phyloP scores from a whole-genome alignment of 805 yeast genomes.

The Candida ovalis region DNA sequence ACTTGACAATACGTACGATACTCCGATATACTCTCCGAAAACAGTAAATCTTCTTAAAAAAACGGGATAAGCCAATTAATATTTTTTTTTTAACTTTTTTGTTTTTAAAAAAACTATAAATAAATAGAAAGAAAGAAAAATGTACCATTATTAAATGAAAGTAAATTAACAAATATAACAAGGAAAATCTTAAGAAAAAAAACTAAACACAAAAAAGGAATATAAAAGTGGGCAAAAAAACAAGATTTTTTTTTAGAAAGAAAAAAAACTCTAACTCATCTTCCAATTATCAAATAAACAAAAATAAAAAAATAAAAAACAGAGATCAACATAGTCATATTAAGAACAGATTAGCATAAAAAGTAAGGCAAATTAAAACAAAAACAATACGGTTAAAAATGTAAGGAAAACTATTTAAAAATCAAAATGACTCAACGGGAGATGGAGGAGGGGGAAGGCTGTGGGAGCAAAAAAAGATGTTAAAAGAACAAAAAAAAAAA shows the following conservation, averaged over 20 bases:
- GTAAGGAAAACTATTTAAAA: neutral
- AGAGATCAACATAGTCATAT: neutral
- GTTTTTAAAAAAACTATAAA: neutral
- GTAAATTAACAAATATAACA: neutral
- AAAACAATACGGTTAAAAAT: neutral
- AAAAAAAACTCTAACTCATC: neutral
- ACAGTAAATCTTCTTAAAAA: neutral
- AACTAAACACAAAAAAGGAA: neutral
- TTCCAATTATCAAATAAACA: neutral
- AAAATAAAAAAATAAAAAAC: neutral
- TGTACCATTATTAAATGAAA: neutral
- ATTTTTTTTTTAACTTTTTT: neutral
- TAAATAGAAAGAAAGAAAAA: neutral
- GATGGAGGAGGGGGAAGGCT: neutral
- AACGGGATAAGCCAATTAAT: neutral
- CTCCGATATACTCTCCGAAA: too few relatives aligned
- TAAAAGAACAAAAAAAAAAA: neutral
- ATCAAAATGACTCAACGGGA: neutral
- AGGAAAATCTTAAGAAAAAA: neutral
- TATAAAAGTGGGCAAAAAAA: neutral
- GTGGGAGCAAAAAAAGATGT: neutral
- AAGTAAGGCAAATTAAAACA: neutral
- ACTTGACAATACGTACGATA: too few relatives aligned
- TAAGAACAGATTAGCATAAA: neutral
- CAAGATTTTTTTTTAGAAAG: neutral